Evolutionary conservation across 2,329 filamentous ascomycete species (phyloP), one percentile per base, ranked within the genome.

Genomic region (Aspergillus tanneri): DNA sequence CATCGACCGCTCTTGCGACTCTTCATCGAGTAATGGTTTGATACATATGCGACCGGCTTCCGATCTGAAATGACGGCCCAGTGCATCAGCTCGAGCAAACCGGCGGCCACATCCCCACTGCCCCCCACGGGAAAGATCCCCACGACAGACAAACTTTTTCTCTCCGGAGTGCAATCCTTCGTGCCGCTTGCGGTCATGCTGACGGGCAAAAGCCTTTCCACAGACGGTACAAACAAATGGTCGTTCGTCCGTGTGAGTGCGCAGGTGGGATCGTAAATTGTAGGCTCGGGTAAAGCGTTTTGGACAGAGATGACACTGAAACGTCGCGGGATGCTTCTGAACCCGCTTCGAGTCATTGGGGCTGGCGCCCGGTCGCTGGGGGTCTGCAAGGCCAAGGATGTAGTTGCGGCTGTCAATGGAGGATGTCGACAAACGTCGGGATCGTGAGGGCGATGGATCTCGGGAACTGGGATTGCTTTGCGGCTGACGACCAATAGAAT

Each of bases 131-230:
- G 92, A 91, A 41, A 99, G 82, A 49, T 91, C 88, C 44, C 93
- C 93, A 58, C 90, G 90, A 72, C 93, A 99, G 6, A 97, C 88
- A 66, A 97, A 99, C 66, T 96, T 97, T 82, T 97, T 99, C 74
- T 99, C 93, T 34, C 93, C 93, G 0, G 89, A 95, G 65, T 99
- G 93, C 34, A 99, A 76, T 30, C 92, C 91, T 72, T 99, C 93
- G 70, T 99, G 93, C 30, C 93, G 86, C 72, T 99, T 99, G 37
- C 93, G 86, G 67, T 99, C 93, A 66, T 99, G 93, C 66, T 99
- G 93, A 21, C 93, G 86, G 5, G 93, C 93, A 72, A 99, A 99
- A 0, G 93, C 93, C 70, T 99, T 99, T 43, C 90, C 89, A 60
- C 93, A 99, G 7, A 97, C 90, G 0, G 89, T 96, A 66, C 93